Base-by-base conservation (phyloP, 805 yeast genomes). In the Myxozyma lipomycoides region DNA sequence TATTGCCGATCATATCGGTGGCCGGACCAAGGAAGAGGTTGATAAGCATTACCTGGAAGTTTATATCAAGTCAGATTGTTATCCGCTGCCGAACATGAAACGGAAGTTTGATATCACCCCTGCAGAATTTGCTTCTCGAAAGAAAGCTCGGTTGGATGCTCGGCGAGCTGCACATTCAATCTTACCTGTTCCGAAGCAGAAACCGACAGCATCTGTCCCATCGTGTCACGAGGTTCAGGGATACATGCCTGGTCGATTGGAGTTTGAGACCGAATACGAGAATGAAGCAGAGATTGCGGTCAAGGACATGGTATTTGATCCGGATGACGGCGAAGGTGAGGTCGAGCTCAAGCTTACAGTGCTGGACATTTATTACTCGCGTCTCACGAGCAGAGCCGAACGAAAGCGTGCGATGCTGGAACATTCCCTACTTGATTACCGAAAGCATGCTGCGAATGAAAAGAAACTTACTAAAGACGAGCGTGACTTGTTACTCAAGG, bases 211-310 rank as follows among this genome's bases (percentile, higher is more conserved):
- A 0, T 88, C 97, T 4, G 91, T 86, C 4, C 99, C 99, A 0
- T 77, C 93, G 50, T 90, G 98, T 70, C 97, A 95, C 64, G 98
- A 95, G 63, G 81, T 93, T 55, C 98, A 93, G 67, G 97, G 96
- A 2, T 93, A 83, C 66, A 93, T 93, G 99, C 99, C 99, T 36
- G 99, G 98, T 39, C 80, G 99, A 63, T 73, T 93, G 55, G 99
- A 93, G 67, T 93, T 93, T 67, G 99, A 93, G 63, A 87, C 84
- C 52, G 99, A 93, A 67, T 89, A 86, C 36, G 98, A 93, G 66
- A 93, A 93, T 62, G 99, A 93, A 49, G 98, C 98, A 0, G 99
- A 93, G 68, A 75, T 84, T 49, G 83, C 93, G 0, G 87, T 93
- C 18, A 93, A 93, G 64, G 98, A 93, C 66, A 87, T 93, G 95